phyloP scores from a whole-genome alignment of 768 basidiomycete species.

The Auricularia cornea region DNA sequence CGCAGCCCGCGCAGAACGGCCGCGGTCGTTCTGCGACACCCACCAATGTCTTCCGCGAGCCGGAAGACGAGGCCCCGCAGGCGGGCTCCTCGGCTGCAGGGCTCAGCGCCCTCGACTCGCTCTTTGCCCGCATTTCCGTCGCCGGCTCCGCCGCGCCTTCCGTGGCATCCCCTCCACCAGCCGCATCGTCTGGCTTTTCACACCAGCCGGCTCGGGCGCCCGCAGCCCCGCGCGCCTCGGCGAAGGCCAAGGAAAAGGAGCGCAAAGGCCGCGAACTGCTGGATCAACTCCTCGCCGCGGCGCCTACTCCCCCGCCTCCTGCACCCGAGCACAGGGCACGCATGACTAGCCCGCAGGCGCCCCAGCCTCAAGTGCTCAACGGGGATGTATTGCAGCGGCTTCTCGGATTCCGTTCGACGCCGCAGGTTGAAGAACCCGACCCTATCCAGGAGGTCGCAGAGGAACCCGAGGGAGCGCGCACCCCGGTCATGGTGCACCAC shows the following conservation, averaged over 20 bases:
- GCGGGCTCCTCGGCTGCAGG: neutral
- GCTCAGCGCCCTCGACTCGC: neutral
- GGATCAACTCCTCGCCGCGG: neutral
- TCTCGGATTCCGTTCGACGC: neutral
- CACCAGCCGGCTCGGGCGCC: neutral
- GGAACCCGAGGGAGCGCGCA: neutral
- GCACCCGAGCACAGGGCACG: neutral
- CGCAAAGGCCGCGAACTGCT: neutral
- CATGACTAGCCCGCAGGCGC: neutral
- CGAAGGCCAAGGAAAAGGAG: neutral
- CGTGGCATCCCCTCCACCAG: neutral
- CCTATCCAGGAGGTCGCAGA: neutral
- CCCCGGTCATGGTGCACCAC: neutral
- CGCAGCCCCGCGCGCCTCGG: neutral
- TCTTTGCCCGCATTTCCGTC: neutral
- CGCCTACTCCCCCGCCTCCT: neutral
- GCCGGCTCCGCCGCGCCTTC: neutral
- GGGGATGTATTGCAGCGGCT: neutral
- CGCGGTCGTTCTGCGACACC: neutral
- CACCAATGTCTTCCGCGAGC: neutral
- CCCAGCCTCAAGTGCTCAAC: neutral
- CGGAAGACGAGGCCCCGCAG: neutral
- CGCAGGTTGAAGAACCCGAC: neutral
- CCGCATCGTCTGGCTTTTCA: neutral
- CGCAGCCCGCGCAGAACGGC: neutral